Percentiles rank a stretch among this genome's conserved stretches.
phyloP scores from a whole-genome alignment of 1,284 basidiomycete species.

The Cryptococcus sp. region DNA sequence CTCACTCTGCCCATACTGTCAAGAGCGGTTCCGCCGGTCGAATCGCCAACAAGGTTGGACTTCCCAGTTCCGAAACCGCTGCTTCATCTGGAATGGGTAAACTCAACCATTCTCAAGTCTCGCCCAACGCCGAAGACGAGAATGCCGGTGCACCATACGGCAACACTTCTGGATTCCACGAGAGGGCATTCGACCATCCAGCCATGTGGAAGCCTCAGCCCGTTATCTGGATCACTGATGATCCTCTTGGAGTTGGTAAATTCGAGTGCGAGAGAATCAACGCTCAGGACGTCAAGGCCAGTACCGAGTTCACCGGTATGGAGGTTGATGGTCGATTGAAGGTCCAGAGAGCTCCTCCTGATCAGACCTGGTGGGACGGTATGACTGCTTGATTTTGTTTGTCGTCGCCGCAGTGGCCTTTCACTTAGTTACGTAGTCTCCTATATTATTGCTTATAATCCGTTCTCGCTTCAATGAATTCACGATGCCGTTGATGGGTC shows the following conservation, averaged over 20 bases:
- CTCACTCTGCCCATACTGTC: constrained; percentile 23
- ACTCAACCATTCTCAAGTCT: constrained; percentile 10
- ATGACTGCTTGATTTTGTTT: constrained; percentile 8
- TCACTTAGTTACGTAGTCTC: too few relatives aligned
- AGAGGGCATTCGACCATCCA: constrained; percentile 47
- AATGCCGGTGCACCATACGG: constrained; percentile 33
- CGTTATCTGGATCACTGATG: constrained; percentile 46
- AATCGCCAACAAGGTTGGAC: neutral
- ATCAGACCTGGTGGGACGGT: constrained; percentile 43
- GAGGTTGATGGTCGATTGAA: constrained; percentile 40
- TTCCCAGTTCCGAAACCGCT: constrained; percentile 10
- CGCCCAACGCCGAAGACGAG: constrained; percentile 19
- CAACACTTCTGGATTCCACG: constrained; percentile 39
- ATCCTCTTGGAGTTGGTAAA: constrained; percentile 44
- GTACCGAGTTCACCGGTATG: constrained; percentile 42
- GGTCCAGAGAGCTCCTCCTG: constrained; percentile 40
- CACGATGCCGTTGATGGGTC: too few relatives aligned
- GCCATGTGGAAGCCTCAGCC: constrained; percentile 48
- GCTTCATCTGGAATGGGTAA: constrained; percentile 14
- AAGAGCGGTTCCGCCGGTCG: constrained; percentile 8
- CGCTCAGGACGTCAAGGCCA: constrained; percentile 38
- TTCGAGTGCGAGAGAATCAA: constrained; percentile 42
- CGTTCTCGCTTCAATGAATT: too few relatives aligned
- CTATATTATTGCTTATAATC: too few relatives aligned
- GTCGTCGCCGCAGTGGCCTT: neutral